Evolutionary conservation across 129 eudicot species (phyloP).

Genomic region (Artemisia annua): DNA sequence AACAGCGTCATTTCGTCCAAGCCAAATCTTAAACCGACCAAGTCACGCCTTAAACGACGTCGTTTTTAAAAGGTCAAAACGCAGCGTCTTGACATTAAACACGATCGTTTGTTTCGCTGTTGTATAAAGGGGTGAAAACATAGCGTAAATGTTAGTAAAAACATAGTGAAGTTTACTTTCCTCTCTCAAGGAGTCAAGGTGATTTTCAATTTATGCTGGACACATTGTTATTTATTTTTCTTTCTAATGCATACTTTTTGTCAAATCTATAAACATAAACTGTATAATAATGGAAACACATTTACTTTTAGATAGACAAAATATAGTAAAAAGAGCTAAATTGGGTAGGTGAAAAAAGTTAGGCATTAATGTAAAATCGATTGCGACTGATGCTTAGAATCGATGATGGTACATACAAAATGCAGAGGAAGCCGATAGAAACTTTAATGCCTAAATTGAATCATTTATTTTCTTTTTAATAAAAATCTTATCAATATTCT

Average conservation of each 20-base stretch:
- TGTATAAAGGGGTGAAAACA: no score
- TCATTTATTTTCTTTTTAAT: neutral
- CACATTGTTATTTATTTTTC: neutral
- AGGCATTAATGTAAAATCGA: slow-evolving; percentile 24
- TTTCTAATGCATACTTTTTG: neutral
- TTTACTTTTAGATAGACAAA: slow-evolving; percentile 14
- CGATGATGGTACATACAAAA: slow-evolving; percentile 22
- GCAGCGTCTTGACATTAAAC: no score
- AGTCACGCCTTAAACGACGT: no score
- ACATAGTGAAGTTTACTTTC: no score
- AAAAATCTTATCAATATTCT: neutral
- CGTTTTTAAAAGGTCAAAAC: no score
- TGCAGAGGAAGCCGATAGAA: slow-evolving; percentile 25
- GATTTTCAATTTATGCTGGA: no score
- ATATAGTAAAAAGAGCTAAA: neutral
- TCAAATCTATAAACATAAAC: neutral
- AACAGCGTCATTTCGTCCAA: no score
- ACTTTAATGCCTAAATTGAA: slow-evolving; percentile 23
- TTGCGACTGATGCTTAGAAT: slow-evolving; percentile 18
- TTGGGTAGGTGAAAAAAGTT: slow-evolving; percentile 27
- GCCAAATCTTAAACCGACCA: no score
- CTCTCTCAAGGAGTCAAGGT: no score
- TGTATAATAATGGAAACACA: neutral
- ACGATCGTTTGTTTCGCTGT: no score
- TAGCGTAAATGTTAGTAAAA: no score